These are phyloP conservation scores for Chrysoporthe cubensis DNA, from an alignment of 2,329 filamentous ascomycete genomes.

Conservation along the genomic window DNA sequence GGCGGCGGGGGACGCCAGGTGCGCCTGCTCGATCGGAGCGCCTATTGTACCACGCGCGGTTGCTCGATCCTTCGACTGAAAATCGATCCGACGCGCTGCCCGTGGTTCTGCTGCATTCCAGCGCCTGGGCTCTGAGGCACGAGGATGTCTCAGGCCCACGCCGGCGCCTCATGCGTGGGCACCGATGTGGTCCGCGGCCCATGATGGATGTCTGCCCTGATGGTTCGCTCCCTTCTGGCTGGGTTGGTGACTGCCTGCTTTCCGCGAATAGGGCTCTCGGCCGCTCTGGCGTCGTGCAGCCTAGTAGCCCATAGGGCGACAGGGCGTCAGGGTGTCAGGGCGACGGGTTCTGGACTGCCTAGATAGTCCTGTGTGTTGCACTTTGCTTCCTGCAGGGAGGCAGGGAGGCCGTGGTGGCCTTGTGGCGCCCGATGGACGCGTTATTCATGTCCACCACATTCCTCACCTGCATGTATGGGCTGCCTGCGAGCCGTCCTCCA, in stretches of 20 bases:
- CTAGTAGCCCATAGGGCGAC: not conserved
- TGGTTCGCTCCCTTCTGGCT: not conserved
- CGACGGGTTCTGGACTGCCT: not conserved
- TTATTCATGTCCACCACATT: slow-evolving; percentile 30
- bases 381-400: not conserved
- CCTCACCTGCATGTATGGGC: slow-evolving; percentile 9
- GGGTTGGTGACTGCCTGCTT: not conserved
- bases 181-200: not conserved
- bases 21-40: not conserved
- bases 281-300: not conserved
- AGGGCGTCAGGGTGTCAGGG: not conserved
- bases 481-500: no score
- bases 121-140: not conserved
- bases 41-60: not conserved
- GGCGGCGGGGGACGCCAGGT: slow-evolving; percentile 5
- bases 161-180: not conserved
- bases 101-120: slow-evolving; percentile 14
- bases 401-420: not conserved
- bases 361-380: slow-evolving; percentile 10
- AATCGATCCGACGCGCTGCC: slow-evolving; percentile 8
- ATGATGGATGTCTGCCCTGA: not conserved
- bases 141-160: not conserved
- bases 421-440: slow-evolving; percentile 27
- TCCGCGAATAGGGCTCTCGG: not conserved
- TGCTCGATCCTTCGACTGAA: not conserved